phyloP scores from a whole-genome alignment of 2,329 filamentous ascomycete species.

The Xylariaceae sp. region DNA sequence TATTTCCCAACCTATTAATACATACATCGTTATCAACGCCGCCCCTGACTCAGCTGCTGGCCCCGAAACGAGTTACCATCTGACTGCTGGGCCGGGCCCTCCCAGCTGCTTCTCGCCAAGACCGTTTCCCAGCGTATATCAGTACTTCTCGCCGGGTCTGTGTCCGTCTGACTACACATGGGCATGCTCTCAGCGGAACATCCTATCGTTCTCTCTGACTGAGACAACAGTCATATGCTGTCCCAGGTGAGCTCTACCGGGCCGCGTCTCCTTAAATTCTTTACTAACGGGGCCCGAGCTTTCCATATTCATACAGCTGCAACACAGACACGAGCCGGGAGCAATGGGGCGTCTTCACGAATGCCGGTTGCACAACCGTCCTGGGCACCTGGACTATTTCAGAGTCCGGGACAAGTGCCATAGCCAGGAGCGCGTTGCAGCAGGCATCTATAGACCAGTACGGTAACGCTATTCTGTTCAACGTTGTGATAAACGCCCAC shows the following conservation, averaged over 20 bases:
- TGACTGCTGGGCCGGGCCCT: constrained; percentile 1
- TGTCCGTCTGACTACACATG: constrained; percentile 5
- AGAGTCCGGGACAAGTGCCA: neutral
- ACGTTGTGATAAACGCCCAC: constrained; percentile 3
- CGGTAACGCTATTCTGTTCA: constrained; percentile 1
- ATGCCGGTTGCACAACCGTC: constrained; percentile 2
- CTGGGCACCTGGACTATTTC: neutral
- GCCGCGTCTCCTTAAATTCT: neutral
- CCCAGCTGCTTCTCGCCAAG: constrained; percentile 4
- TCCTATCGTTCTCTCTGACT: neutral
- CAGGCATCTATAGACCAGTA: neutral
- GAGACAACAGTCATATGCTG: constrained; percentile 6
- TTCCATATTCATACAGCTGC: constrained; percentile 1
- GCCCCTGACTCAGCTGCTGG: neutral
- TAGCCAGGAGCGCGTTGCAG: neutral
- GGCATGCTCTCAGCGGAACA: constrained; percentile 1
- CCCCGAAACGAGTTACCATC: constrained; percentile 1
- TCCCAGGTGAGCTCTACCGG: constrained; percentile 1
- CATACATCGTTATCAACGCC: neutral
- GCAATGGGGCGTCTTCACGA: constrained; percentile 2
- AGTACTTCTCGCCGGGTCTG: constrained; percentile 5
- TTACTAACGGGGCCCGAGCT: neutral
- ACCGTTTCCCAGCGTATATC: constrained; percentile 1
- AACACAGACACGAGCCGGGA: constrained; percentile 1
- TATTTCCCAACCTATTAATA: too few species aligned